Base-by-base conservation (phyloP, 768 basidiomycete species). In the Leccinum barrowsii region DNA sequence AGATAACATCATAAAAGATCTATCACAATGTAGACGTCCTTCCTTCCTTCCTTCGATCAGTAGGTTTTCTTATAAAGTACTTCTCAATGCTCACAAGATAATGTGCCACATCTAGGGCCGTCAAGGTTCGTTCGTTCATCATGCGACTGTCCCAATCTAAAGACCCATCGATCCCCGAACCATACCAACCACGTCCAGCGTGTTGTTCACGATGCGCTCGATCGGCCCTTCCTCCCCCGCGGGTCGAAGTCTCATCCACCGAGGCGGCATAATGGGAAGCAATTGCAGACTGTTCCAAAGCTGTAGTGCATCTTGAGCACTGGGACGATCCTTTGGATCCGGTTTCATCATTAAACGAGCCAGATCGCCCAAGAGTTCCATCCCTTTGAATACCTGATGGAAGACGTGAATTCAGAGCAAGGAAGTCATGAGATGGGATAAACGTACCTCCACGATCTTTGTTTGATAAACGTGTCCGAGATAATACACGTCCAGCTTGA, bases 401-500 rank as follows among this genome's bases (percentile, higher is more conserved):
- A 17, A 17, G 1, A 10, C 4, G 11, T 37, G 8, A 55, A 6
- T 35, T 15, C 4, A 35, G 3, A 28, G 10, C 5, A 46, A 19
- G 11, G 12, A 2, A 4, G 0, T 2, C 2, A 4, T 13, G 46
- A 4, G 21, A n/a, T 32, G 2, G 10, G 2, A 7, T 11, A 19
- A 59, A 47, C 62, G 13, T 21, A 60, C 63, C 0, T 64, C 52
- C 1, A 61, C 57, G 21, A 70, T 61, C 24, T 67, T 62, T 4
- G 56, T 58, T 15, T 58, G 50, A 28, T 69, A 68, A 10, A 72
- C 35, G 19, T 69, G 58, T 5, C 71, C 73, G 1, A 74, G 62
- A 0, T 65, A 67, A 52, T 63, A 71, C 1, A 74, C 52, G 26
- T 74, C 73, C 1, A 68, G 28, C 34, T 69, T 72, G 59, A 70